phyloP scores from a whole-genome alignment of 139 green algal species.

The Chlorokybus atmophyticus region DNA sequence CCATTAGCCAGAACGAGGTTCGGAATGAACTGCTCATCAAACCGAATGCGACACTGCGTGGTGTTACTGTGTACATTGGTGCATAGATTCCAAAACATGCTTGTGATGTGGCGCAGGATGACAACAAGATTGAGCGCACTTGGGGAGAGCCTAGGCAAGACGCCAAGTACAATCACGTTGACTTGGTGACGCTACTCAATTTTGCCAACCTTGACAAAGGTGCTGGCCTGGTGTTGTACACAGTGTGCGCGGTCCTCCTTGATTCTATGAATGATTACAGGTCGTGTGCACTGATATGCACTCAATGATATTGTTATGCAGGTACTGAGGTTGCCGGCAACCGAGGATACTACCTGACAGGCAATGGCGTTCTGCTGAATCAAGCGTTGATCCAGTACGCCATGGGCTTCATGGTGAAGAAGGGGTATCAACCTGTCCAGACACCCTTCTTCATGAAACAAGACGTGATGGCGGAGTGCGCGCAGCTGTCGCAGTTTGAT shows the following conservation, averaged over 20 bases:
- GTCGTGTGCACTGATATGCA: too few species aligned
- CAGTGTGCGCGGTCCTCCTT: too few species aligned
- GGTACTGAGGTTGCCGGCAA: slow-evolving; percentile 49
- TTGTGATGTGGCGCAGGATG: slow-evolving; percentile 32
- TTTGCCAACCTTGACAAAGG: slow-evolving; percentile 86
- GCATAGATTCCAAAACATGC: too few species aligned
- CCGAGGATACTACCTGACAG: slow-evolving; percentile 85
- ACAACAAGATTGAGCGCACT: slow-evolving; percentile 75
- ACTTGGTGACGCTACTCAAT: slow-evolving; percentile 79
- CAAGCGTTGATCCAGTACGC: slow-evolving; percentile 82
- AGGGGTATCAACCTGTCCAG: slow-evolving; percentile 70
- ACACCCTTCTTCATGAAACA: slow-evolving; percentile 88
- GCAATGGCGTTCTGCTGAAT: slow-evolving; percentile 89
- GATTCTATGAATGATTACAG: too few species aligned
- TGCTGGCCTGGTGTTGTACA: too few species aligned
- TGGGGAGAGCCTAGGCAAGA: slow-evolving; percentile 41
- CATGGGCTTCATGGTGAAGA: slow-evolving; percentile 39
- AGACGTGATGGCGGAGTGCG: slow-evolving; percentile 92
- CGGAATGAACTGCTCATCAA: slow-evolving; percentile 40
- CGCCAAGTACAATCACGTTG: slow-evolving; percentile 83
- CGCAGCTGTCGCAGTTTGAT: slow-evolving; percentile 97
- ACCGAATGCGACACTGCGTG: slow-evolving; percentile 2
- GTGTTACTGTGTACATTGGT: too few species aligned
- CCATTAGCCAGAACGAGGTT: slow-evolving; percentile 75
- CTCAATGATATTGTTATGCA: not conserved